These are phyloP conservation scores for Scopulariopsis brevicaulis DNA, from an alignment of 2,329 filamentous ascomycete genomes.

Conservation along the genomic window DNA sequence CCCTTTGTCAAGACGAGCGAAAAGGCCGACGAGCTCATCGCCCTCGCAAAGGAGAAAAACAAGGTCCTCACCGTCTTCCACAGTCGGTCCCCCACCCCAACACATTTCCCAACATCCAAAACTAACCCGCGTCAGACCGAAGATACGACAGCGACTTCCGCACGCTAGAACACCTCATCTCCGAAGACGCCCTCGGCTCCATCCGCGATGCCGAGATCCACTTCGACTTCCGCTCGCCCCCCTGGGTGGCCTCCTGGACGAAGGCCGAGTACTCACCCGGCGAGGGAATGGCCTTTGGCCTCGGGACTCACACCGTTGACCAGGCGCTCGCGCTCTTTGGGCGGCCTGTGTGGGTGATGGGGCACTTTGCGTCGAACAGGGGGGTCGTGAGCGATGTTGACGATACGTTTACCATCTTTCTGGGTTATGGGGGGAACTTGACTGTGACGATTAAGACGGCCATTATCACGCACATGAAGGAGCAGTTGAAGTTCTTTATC, in stretches of 20 bases:
- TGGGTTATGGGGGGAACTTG: slow-evolving; percentile 41
- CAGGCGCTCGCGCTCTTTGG: slow-evolving; percentile 48
- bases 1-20: slow-evolving; percentile 49
- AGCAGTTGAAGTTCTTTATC: slow-evolving; percentile 52
- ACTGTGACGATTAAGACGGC: slow-evolving; percentile 49
- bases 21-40: slow-evolving; percentile 43
- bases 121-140: not conserved
- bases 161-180: slow-evolving; percentile 43
- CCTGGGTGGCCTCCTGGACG: slow-evolving; percentile 22
- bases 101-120: not conserved
- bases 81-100: slow-evolving; percentile 23
- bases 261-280: slow-evolving; percentile 22
- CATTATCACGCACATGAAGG: slow-evolving; percentile 44
- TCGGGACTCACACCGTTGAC: slow-evolving; percentile 46
- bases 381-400: slow-evolving; percentile 26
- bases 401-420: slow-evolving; percentile 41
- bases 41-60: slow-evolving; percentile 30
- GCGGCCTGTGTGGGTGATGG: slow-evolving; percentile 43
- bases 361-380: slow-evolving; percentile 42
- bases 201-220: slow-evolving; percentile 55
- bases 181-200: slow-evolving; percentile 41
- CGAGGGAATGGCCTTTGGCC: slow-evolving; percentile 27
- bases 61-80: slow-evolving; percentile 40
- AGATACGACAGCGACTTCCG: slow-evolving; percentile 47
- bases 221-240: slow-evolving; percentile 42